A percentile compares a stretch with the other conserved stretches of the same genome.
phyloP scores from a whole-genome alignment of 345 rosid genomes.

The Aquilaria yunnanensis region DNA sequence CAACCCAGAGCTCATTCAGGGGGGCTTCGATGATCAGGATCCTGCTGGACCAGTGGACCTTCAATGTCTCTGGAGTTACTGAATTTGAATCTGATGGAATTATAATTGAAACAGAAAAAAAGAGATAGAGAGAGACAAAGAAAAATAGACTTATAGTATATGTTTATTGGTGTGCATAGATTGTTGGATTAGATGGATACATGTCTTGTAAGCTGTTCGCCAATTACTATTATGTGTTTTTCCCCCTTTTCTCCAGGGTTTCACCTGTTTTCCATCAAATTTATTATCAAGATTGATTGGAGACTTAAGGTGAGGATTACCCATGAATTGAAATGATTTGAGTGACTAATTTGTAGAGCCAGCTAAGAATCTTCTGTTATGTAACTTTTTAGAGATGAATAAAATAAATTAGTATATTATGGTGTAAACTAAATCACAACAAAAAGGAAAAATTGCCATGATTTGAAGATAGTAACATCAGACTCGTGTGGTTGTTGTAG shows the following conservation, averaged over 20 bases:
- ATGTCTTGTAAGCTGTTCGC: conserved; percentile 5
- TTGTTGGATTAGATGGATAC: conserved; percentile 1
- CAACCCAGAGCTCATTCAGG: conserved; percentile 25
- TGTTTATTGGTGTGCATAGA: conserved; percentile 5
- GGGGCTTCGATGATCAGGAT: conserved; percentile 19
- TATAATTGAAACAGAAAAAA: not conserved
- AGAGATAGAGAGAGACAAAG: not conserved
- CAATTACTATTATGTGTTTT: not conserved
- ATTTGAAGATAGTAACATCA: too few relatives aligned
- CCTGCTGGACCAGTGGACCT: conserved; percentile 30
- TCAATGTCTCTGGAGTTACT: conserved; percentile 46
- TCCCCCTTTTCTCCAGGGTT: not conserved
- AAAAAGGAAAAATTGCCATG: too few relatives aligned
- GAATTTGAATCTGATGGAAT: conserved; percentile 9
- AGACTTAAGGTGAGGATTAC: not conserved
- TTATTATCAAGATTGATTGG: not conserved
- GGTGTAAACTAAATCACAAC: too few relatives aligned
- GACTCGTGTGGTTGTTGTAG: too few relatives aligned
- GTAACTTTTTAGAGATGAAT: too few relatives aligned
- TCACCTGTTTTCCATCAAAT: not conserved
- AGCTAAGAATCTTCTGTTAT: not conserved
- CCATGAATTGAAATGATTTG: conserved; percentile 1
- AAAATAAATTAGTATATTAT: too few relatives aligned
- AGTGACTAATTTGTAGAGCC: not conserved
- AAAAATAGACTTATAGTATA: conserved; percentile 4